Evolutionary conservation across 169 alveolate species (phyloP), one percentile per base, ranked within the genome.

Genomic region (Eimeria sp.): DNA sequence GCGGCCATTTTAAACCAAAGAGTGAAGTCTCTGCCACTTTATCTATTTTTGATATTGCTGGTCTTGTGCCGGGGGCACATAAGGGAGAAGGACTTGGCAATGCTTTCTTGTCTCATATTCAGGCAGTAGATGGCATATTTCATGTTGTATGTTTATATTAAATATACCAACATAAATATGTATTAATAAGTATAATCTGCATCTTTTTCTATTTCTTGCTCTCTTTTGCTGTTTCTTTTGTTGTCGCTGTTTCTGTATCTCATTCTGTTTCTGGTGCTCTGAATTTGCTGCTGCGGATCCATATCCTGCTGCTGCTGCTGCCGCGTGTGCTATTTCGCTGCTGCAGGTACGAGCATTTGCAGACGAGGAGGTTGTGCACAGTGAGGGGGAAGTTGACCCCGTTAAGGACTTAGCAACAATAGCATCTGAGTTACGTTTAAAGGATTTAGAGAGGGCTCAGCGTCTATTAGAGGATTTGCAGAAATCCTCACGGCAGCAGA

Each of bases 71-170:
- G 54, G 99, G 99, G 63, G 99, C 99, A 22, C 99, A 98, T 92
- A 98, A 98, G 84, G 99, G 99, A 25, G 99, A 99, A 97, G 99
- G 99, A 6, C 99, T 99, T 72, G 99, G 99, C 73, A 99, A 99
- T 96, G 99, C 99, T 72, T 99, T 99, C 98, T 97, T 99, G 80
- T 98, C 99, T 18, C 99, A 99, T 96, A 99, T 99, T 72, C 97
- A 96, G 76, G 99, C 99, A 51, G 99, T 98, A 16, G 99, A 99
- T 97, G 99, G 99, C 86, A 99, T 99, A 82, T 99, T 96, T 96
- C 99, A 99, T 92, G 99, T 99, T 67, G 99, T 99, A 22, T 95
- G 99, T 83, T 7, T 49, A 25, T 7, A 27, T 18, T 30, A 58
- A 25, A 51, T 51, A 51, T 57, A 58, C 30, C 18, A 54, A 51